Conservation (phyloP, 495 filamentous ascomycete genomes). For the Stereocaulon alpinum region DNA sequence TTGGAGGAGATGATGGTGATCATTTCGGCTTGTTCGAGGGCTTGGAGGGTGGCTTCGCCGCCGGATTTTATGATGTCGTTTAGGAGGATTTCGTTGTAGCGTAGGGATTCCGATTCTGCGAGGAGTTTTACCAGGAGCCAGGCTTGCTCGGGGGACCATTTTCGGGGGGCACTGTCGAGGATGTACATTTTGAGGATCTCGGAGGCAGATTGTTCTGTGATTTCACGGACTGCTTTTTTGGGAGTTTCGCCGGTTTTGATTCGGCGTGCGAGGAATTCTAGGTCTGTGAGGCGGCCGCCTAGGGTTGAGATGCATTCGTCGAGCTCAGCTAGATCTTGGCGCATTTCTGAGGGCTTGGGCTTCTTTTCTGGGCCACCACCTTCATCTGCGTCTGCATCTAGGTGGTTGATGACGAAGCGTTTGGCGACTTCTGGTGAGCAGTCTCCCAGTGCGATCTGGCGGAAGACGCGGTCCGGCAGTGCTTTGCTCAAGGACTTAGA, state of each 20-base stretch:
- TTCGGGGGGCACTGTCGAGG: conserved; percentile 41
- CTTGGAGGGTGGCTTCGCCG: conserved; percentile 63
- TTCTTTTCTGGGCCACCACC: conserved; percentile 29
- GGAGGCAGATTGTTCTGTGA: conserved; percentile 73
- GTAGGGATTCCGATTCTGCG: conserved; percentile 46
- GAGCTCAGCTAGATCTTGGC: conserved; percentile 45
- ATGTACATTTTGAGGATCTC: conserved; percentile 94
- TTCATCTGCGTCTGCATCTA: conserved; percentile 44
- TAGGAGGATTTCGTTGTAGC: conserved; percentile 76
- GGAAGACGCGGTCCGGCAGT: conserved; percentile 84
- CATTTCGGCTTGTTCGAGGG: conserved; percentile 77
- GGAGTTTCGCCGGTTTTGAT: conserved; percentile 85
- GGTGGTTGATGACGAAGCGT: conserved; percentile 76
- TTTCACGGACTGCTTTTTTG: conserved; percentile 72
- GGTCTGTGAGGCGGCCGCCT: conserved; percentile 84
- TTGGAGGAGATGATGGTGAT: conserved; percentile 62
- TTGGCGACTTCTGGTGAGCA: conserved; percentile 78
- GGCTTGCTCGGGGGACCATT: conserved; percentile 75
- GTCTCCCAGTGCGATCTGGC: conserved; percentile 73
- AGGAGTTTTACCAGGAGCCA: conserved; percentile 79
- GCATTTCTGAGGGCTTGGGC: conserved; percentile 29
- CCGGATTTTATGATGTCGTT: conserved; percentile 56
- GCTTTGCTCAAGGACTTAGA: conserved; percentile 79
- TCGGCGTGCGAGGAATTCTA: conserved; percentile 84
- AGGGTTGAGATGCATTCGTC: conserved; percentile 73